These are phyloP conservation scores for Pisolithus microcarpus DNA, from an alignment of 768 basidiomycete species.

Conservation along the genomic window DNA sequence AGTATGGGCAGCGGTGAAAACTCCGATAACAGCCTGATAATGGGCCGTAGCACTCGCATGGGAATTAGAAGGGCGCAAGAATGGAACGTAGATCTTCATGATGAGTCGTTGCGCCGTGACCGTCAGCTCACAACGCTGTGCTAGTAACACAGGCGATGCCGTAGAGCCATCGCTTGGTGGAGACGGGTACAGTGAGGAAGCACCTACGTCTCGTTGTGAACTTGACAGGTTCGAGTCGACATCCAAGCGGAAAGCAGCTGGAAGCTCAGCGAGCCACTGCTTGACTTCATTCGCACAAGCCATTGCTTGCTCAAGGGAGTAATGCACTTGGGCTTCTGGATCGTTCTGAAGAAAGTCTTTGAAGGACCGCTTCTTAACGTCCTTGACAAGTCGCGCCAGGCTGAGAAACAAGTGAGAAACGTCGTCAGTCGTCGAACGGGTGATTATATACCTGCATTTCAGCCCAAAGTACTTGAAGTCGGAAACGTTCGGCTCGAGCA, in stretches of 20 bases:
- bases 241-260: constrained; percentile 41
- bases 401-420: constrained; percentile 26
- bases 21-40: constrained; percentile 50
- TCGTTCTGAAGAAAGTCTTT: constrained; percentile 32
- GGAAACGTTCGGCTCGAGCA: constrained; percentile 23
- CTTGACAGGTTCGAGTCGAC: constrained; percentile 24
- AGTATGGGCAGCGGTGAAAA: constrained; percentile 58
- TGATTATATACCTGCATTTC: constrained; percentile 48
- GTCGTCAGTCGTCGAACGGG: neutral
- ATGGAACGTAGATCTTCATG: constrained; percentile 62
- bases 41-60: constrained; percentile 25
- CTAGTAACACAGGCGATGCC: constrained; percentile 33
- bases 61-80: constrained; percentile 37
- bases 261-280: constrained; percentile 47
- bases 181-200: constrained; percentile 2
- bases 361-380: constrained; percentile 45
- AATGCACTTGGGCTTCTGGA: constrained; percentile 23
- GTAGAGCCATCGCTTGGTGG: constrained; percentile 10
- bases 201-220: constrained; percentile 6
- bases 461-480: constrained; percentile 45
- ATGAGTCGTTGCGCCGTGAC: constrained; percentile 55
- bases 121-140: constrained; percentile 53
- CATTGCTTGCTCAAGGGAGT: constrained; percentile 56
- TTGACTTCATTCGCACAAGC: constrained; percentile 51
- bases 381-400: constrained; percentile 57